These are phyloP conservation scores for Bimuria novae-zelandiae DNA, from an alignment of 2,329 filamentous ascomycete genomes.

Conservation along the genomic window DNA sequence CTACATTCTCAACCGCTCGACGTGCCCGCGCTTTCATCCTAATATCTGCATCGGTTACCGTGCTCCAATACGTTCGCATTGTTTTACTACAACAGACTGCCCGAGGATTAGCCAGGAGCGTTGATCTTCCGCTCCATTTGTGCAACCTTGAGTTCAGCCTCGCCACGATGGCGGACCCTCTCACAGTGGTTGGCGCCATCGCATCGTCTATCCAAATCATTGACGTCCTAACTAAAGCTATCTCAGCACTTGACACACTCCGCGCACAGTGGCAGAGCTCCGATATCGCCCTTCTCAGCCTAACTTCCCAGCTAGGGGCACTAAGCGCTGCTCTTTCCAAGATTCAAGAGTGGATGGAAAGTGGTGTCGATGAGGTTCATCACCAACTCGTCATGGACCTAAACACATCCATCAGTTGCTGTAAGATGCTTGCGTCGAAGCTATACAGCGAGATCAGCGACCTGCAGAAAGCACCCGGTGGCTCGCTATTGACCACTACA, in stretches of 20 bases:
- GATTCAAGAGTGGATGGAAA: constrained; percentile 22
- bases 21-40: too few relatives aligned
- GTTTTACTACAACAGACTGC: too few relatives aligned
- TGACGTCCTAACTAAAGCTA: constrained; percentile 8
- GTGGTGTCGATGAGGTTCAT: constrained; percentile 4
- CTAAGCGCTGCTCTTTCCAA: constrained; percentile 20
- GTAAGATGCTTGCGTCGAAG: constrained; percentile 13
- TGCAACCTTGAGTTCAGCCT: too few relatives aligned
- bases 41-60: too few relatives aligned
- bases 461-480: constrained; percentile 1
- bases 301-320: constrained; percentile 18
- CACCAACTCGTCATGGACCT: constrained; percentile 25
- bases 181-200: constrained; percentile 9
- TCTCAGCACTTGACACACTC: constrained; percentile 3
- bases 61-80: too few relatives aligned
- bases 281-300: constrained; percentile 18
- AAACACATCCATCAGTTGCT: constrained; percentile 17
- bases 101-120: too few relatives aligned
- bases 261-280: constrained; percentile 12
- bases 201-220: constrained; percentile 8
- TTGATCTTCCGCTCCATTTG: too few relatives aligned
- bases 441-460: constrained; percentile 13
- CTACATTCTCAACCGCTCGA: too few relatives aligned
- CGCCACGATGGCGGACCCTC: constrained; percentile 20
- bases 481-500: constrained; percentile 1